Percentiles rank a stretch among this genome's conserved stretches.
Conservation (phyloP, 768 basidiomycete species). For the Psilocybe subaeruginosa region DNA sequence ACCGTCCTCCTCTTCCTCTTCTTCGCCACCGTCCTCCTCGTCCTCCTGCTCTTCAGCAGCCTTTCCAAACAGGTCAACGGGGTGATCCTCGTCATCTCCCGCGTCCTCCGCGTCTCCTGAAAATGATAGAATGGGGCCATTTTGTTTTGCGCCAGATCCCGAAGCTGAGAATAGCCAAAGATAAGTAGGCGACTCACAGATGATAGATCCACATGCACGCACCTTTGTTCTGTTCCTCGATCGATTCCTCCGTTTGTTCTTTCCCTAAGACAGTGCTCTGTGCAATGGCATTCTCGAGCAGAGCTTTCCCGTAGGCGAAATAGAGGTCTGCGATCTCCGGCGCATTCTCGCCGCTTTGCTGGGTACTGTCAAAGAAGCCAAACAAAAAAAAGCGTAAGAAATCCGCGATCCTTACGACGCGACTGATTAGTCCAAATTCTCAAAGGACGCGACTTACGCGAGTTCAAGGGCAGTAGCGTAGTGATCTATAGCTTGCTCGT, state of each 20-base stretch:
- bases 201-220: constrained; percentile 3
- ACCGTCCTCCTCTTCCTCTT: constrained; percentile 65
- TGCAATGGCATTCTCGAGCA: constrained; percentile 89
- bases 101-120: constrained; percentile 78
- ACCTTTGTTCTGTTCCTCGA: constrained; percentile 44
- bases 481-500: constrained; percentile 81
- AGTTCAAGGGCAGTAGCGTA: constrained; percentile 86
- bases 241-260: constrained; percentile 65
- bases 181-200: constrained; percentile 4
- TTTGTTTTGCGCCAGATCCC: constrained; percentile 36
- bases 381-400: constrained; percentile 20
- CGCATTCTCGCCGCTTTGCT: constrained; percentile 76
- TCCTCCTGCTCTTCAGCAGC: constrained; percentile 49
- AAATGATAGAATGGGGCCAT: constrained; percentile 74
- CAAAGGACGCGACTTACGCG: constrained; percentile 59
- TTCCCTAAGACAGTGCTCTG: constrained; percentile 90
- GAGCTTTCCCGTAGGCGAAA: constrained; percentile 89
- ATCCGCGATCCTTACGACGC: constrained; percentile 9
- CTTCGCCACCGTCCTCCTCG: constrained; percentile 56
- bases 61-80: constrained; percentile 68
- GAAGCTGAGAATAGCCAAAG: constrained; percentile 24
- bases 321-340: constrained; percentile 88
- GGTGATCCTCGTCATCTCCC: constrained; percentile 48
- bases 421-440: constrained; percentile 2
- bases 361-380: constrained; percentile 50